A percentile compares a stretch with the other conserved stretches of the same genome.
Evolutionary conservation across 257 asterid genomes (phyloP).

Genomic region (Ophiorrhiza pumila): DNA sequence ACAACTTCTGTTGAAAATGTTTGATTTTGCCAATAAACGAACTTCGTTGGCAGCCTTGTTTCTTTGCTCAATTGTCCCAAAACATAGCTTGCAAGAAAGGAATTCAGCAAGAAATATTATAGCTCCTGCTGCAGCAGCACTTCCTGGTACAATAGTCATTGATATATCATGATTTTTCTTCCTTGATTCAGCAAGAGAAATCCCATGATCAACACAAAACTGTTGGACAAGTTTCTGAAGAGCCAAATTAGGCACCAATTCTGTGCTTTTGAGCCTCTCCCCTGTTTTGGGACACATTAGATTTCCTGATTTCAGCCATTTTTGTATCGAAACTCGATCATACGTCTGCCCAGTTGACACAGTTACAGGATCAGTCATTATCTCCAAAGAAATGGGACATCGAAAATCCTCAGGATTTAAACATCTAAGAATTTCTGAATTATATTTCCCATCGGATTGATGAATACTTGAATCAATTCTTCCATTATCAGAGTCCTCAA

Average conservation of each 20-base stretch:
- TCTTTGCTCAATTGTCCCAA: slow-evolving; percentile 43
- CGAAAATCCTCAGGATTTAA: slow-evolving; percentile 67
- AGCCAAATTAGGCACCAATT: slow-evolving; percentile 52
- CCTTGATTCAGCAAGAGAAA: slow-evolving; percentile 50
- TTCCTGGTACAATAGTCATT: slow-evolving; percentile 52
- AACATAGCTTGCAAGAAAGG: slow-evolving; percentile 40
- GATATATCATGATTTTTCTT: slow-evolving; percentile 51
- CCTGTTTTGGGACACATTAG: slow-evolving; percentile 72
- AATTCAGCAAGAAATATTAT: slow-evolving; percentile 46
- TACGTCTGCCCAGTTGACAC: slow-evolving; percentile 75
- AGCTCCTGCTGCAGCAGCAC: slow-evolving; percentile 55
- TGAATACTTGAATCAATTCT: too few relatives aligned
- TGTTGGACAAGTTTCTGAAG: slow-evolving; percentile 57
- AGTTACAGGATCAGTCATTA: slow-evolving; percentile 80
- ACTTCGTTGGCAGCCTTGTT: slow-evolving; percentile 66
- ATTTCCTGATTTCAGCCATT: slow-evolving; percentile 71
- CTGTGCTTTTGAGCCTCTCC: slow-evolving; percentile 41
- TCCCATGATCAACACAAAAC: slow-evolving; percentile 56
- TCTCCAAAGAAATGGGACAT: slow-evolving; percentile 71
- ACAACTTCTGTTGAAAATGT: slow-evolving; percentile 48
- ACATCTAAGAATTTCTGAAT: slow-evolving; percentile 37
- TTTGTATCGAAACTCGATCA: slow-evolving; percentile 62
- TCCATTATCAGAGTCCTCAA: slow-evolving; percentile 39
- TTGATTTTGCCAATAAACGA: slow-evolving; percentile 63
- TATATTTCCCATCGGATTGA: slow-evolving; percentile 34